These are phyloP conservation scores for Backusella sp. DNA, from an alignment of 192 early-diverging fungal species.

Conservation along the genomic window DNA sequence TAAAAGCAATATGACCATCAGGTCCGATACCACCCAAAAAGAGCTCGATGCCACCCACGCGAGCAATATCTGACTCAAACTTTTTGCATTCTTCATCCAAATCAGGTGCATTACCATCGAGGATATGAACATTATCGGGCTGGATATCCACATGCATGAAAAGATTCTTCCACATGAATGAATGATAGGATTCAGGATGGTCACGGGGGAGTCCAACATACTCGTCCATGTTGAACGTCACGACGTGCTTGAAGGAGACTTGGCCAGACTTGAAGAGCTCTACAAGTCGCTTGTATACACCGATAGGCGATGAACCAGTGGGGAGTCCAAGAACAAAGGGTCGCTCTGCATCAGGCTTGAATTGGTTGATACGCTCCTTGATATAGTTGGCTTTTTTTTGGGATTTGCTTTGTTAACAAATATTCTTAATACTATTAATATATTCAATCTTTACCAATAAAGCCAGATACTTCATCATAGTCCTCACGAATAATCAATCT, in stretches of 20 bases:
- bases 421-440: not conserved
- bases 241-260: slow-evolving; percentile 77
- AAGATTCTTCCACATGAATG: slow-evolving; percentile 87
- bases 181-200: slow-evolving; percentile 86
- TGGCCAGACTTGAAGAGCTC: slow-evolving; percentile 63
- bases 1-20: slow-evolving; percentile 92
- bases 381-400: slow-evolving; percentile 72
- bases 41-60: slow-evolving; percentile 81
- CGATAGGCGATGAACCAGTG: slow-evolving; percentile 80
- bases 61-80: slow-evolving; percentile 76
- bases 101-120: slow-evolving; percentile 80
- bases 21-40: slow-evolving; percentile 88
- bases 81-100: slow-evolving; percentile 74
- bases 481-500: slow-evolving; percentile 74
- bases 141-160: slow-evolving; percentile 85
- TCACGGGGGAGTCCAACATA: slow-evolving; percentile 82
- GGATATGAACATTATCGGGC: slow-evolving; percentile 83
- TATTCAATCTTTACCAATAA: slow-evolving; percentile 43
- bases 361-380: slow-evolving; percentile 75
- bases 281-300: slow-evolving; percentile 78
- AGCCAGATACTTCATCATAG: slow-evolving; percentile 68
- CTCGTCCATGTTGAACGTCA: slow-evolving; percentile 92
- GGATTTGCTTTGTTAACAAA: not conserved
- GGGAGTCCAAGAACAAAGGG: slow-evolving; percentile 87
- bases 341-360: slow-evolving; percentile 65